Base-by-base conservation (phyloP, 2,329 filamentous ascomycete genomes). In the Pseudogymnoascus sp. region DNA sequence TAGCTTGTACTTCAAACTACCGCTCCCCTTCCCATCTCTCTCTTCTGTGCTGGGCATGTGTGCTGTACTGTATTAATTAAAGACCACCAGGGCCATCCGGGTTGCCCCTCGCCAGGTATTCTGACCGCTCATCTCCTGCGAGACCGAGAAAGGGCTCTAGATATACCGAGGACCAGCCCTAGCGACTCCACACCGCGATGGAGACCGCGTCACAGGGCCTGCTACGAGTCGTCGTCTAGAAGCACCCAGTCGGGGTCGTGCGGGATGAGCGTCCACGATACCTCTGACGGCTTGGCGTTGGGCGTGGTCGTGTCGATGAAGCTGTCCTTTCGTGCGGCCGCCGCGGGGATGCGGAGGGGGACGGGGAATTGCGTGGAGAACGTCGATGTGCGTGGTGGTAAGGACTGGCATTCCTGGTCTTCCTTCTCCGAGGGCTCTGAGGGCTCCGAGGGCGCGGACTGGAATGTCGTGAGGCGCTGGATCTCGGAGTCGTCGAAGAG, bases 151-250 rank as follows among this genome's bases (percentile, higher is more conserved):
- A n/a, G n/a, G n/a, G n/a, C n/a, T 33, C 27, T 52, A 52, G 45
- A 52, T n/a, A 7, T 31, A 7, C 5, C n/a, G 55, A 59, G 36
- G 55, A 59, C 55, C 55, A 36, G 55, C 36, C 55, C 55, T 59
- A 37, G 55, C 31, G 31, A n/a, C 31, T 21, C 45, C 45, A 52
- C 36, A 13, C 12, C 25, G n/a, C 6, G 27, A 59, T 36, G 33
- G 33, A 13, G 33, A 8, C 33, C 2, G 18, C 52, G 36, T 59
- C 36, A 29, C 13, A 9, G 55, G 55, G 25, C 55, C 13, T 59
- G 55, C 33, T 59, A 39, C 55, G 55, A 59, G 55, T 59, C 55
- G 33, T 59, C 55, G 13, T 39, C 55, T 59, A 39, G 33, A 15
- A 59, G 31, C 13, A 31, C 45, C 45, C 45, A 52, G 45, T 52